phyloP scores from a whole-genome alignment of 345 rosid species.

The Microthlaspi erraticum region DNA sequence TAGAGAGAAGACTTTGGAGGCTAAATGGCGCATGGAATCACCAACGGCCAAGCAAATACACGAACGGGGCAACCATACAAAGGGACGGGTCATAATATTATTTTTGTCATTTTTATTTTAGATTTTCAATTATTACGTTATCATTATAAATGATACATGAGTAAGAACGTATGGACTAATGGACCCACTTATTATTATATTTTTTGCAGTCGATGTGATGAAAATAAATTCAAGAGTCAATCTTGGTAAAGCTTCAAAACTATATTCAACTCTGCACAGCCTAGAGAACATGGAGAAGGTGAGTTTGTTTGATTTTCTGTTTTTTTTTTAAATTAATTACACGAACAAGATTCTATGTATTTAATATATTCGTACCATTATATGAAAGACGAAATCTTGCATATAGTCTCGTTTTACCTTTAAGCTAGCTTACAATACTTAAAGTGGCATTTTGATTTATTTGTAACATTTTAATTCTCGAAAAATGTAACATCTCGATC shows the following conservation, averaged over 20 bases:
- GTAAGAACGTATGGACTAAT: slow-evolving; percentile 27
- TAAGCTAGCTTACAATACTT: background rate
- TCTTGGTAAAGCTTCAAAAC: slow-evolving; percentile 26
- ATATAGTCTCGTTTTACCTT: background rate
- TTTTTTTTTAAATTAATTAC: background rate
- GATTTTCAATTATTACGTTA: slow-evolving; percentile 9
- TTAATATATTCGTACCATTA: background rate
- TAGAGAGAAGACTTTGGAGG: slow-evolving; percentile 42
- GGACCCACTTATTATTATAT: slow-evolving; percentile 26
- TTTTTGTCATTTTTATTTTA: slow-evolving; percentile 13
- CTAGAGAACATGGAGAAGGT: slow-evolving; percentile 1
- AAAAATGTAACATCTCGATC: background rate
- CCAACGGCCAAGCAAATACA: slow-evolving; percentile 55
- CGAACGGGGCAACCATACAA: slow-evolving; percentile 50
- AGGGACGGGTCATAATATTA: slow-evolving; percentile 43
- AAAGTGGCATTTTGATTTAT: background rate
- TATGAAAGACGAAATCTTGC: slow-evolving; percentile 5
- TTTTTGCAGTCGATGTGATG: slow-evolving; percentile 1
- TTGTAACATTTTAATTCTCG: background rate
- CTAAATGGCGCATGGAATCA: slow-evolving; percentile 69
- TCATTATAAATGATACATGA: slow-evolving; percentile 15
- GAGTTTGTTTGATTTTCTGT: background rate
- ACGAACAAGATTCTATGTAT: background rate
- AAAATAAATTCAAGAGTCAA: slow-evolving; percentile 27
- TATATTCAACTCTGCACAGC: slow-evolving; percentile 31